Percentiles rank a stretch among this genome's conserved stretches.
These are phyloP conservation scores for Bombardia bombarda DNA, from an alignment of 495 filamentous ascomycete species.

Conservation along the genomic window DNA sequence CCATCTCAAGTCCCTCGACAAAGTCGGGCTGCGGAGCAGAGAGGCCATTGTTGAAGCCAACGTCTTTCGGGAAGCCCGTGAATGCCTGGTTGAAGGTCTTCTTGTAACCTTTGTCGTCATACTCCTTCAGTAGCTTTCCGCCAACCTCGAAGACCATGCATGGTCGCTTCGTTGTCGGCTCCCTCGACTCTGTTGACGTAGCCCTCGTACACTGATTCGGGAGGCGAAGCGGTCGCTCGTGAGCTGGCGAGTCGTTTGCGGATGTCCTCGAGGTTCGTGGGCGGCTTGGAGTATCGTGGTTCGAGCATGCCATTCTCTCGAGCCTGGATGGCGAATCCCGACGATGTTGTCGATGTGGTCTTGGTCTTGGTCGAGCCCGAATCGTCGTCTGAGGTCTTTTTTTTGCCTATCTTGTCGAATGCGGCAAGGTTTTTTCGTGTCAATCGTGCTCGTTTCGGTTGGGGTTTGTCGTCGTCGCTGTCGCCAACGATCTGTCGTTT, in stretches of 20 bases:
- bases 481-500: background rate
- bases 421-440: background rate
- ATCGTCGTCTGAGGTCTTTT: conserved; percentile 2
- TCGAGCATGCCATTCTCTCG: conserved; percentile 21
- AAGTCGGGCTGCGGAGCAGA: conserved; percentile 23
- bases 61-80: conserved; percentile 16
- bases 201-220: conserved; percentile 13
- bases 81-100: background rate
- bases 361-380: conserved; percentile 10
- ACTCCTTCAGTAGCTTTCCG: background rate
- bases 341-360: conserved; percentile 17
- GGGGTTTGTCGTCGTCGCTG: background rate
- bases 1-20: conserved; percentile 7
- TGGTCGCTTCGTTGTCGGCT: background rate
- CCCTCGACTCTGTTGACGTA: conserved; percentile 9
- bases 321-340: conserved; percentile 19
- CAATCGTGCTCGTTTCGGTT: background rate
- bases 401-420: background rate
- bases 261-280: conserved; percentile 19
- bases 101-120: background rate
- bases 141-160: background rate
- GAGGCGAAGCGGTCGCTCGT: conserved; percentile 17
- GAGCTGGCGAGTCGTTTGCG: conserved; percentile 9
- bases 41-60: conserved; percentile 25
- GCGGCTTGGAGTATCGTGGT: conserved; percentile 12